Percentiles rank a stretch among this genome's conserved stretches.
Evolutionary conservation across 164 flowering plant genomes (phyloP).

Genomic region (Macadamia tetraphylla): DNA sequence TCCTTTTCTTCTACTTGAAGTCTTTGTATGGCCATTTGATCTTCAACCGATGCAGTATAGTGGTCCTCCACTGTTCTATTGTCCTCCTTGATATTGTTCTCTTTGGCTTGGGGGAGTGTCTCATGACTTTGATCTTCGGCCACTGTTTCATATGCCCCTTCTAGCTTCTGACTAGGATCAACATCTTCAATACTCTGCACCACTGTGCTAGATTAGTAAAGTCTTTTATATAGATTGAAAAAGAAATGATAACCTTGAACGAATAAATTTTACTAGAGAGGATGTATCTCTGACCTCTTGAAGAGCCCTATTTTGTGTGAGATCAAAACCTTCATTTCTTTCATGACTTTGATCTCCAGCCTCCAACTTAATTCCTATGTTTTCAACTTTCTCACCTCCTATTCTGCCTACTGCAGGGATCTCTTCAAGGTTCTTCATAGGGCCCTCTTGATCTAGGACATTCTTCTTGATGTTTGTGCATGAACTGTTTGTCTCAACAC

Average conservation of each 20-base stretch:
- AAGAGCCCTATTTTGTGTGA: neutral
- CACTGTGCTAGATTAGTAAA: slow-evolving; percentile 11
- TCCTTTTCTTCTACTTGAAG: slow-evolving; percentile 14
- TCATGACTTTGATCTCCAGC: neutral
- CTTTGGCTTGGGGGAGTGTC: neutral
- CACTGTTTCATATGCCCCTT: slow-evolving; percentile 12
- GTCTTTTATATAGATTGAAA: neutral
- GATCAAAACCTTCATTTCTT: neutral
- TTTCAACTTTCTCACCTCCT: slow-evolving; percentile 2
- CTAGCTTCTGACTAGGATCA: slow-evolving; percentile 10
- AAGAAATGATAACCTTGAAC: neutral
- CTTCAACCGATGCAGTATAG: slow-evolving; percentile 5
- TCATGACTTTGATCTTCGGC: slow-evolving; percentile 10
- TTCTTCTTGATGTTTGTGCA: slow-evolving; percentile 4
- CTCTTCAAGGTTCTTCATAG: slow-evolving; percentile 5
- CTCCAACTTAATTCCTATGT: slow-evolving; percentile 4
- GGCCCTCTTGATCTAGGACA: slow-evolving; percentile 12
- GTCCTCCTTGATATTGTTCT: neutral
- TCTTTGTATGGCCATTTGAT: slow-evolving; percentile 4
- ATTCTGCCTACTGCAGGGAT: slow-evolving; percentile 5
- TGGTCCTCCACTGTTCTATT: slow-evolving; percentile 7
- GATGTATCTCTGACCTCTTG: slow-evolving; percentile 16
- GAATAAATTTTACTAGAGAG: neutral
- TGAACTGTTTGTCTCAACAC: slow-evolving; percentile 7
- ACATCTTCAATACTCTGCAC: slow-evolving; percentile 18